Evolutionary conservation across 768 basidiomycete genomes (phyloP), one percentile per base, ranked within the genome.

Genomic region (Termitomyces sp.): DNA sequence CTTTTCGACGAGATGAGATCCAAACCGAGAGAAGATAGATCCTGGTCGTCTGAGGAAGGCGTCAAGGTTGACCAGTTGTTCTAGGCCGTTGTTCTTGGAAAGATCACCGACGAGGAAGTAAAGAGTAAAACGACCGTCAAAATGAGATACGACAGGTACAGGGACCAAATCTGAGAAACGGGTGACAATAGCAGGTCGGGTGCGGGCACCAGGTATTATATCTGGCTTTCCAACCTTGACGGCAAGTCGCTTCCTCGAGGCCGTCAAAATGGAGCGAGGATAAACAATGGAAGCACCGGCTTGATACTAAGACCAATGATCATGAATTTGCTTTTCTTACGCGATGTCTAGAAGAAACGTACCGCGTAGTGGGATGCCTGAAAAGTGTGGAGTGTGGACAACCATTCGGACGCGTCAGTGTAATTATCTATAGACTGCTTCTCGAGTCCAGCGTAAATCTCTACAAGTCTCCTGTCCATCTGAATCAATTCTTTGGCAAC

Each of bases 101-200:
- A 61, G 61, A 53, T 61, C 61, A 12, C 61, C 61, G 10, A 61
- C 61, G 8, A 61, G 54, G 22, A 61, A 56, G 36, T 61, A 61
- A 8, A 61, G 1, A 5, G 57, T 61, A 32, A 61, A 61, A 5
- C 61, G 48, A n/a, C 61, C 61, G n/a, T 61, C 61, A 32, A 61
- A 61, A 12, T 32, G 54, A 18, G 61, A 56, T 7, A 41, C 22
- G 27, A 61, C 44, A 13, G 57, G 51, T 22, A 61, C 57, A 24
- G 61, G 61, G 8, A 61, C 61, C 13, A 58, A 32, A 24, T 61
- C 61, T 22, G 61, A 58, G 27, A 61, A 50, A 31, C 61, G 61
- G 18, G 61, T 61, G 37, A 61, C 61, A 4, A 44, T 29, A 24
- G 57, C 61, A 20, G 61, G 61, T 31, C 57, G 61, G 31, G 46